Evolutionary conservation across 768 basidiomycete genomes (phyloP).

Genomic region (Termitomyces heimii): DNA sequence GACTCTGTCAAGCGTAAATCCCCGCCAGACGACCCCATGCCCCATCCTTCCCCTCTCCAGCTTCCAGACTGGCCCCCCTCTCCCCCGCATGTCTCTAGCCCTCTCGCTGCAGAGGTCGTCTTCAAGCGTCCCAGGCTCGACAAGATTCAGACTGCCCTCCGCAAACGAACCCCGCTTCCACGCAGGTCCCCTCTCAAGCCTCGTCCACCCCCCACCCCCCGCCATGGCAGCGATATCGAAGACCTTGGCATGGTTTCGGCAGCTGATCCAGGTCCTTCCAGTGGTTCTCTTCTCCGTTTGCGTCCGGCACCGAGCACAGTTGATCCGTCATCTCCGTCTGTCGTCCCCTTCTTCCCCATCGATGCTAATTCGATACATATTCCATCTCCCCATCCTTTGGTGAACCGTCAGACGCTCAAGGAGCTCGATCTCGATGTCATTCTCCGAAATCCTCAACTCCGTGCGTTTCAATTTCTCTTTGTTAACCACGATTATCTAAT

Average conservation of each 20-base stretch:
- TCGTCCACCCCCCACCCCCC: slow-evolving; percentile 22
- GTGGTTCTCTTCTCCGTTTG: slow-evolving; percentile 35
- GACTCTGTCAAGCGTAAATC: slow-evolving; percentile 68
- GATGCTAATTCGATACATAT: slow-evolving; percentile 49
- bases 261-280: slow-evolving; percentile 36
- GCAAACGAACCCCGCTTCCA: slow-evolving; percentile 13
- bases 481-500: slow-evolving; percentile 10
- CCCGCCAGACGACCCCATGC: slow-evolving; percentile 37
- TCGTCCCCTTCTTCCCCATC: slow-evolving; percentile 29
- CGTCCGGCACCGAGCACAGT: slow-evolving; percentile 20
- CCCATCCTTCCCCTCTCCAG: slow-evolving; percentile 32
- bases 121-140: slow-evolving; percentile 38
- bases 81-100: slow-evolving; percentile 25
- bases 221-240: slow-evolving; percentile 35
- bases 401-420: slow-evolving; percentile 77
- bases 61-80: slow-evolving; percentile 27
- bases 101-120: slow-evolving; percentile 21
- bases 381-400: slow-evolving; percentile 66
- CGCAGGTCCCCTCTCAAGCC: slow-evolving; percentile 15
- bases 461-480: slow-evolving; percentile 47
- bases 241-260: slow-evolving; percentile 40
- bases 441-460: slow-evolving; percentile 84
- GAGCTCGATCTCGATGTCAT: slow-evolving; percentile 85
- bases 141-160: slow-evolving; percentile 22
- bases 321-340: slow-evolving; percentile 23